Base-by-base conservation (phyloP, 2,329 filamentous ascomycete species). In the Cercospora sp. region DNA sequence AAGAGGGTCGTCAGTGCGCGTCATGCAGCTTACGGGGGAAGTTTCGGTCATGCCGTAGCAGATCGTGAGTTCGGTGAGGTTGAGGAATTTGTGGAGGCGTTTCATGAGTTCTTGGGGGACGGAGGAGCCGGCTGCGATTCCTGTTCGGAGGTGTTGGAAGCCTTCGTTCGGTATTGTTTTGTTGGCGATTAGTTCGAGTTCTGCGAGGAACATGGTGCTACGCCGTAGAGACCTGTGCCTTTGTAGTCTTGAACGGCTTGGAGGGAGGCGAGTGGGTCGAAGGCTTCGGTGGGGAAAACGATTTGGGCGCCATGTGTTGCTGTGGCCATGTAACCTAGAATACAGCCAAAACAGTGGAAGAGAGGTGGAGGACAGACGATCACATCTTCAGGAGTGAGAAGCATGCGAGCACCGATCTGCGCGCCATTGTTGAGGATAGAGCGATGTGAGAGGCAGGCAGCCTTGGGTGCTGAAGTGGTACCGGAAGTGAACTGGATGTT, bases 1-100 rank as follows among this genome's bases (percentile, higher is more conserved):
- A 2, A 92, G 82, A 0, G 92, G 89, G 76, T 97, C 93, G 18
- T 86, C 81, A 0, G 92, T 94, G 0, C 88, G 84, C 0, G 94
- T 97, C 93, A 97, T 97, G 71, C 87, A 88, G 58, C 77, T 80
- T 3, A 92, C 91, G 49, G 91, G 91, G 60, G 85, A 86, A 1
- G 94, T 97, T 81, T 97, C 94, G 1, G 94, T 97, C 93, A 97
- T 97, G 69, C 94, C 94, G 79, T 97, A 98, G 83, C 94, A 97
- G 71, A 97, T 97, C 0, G 94, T 94, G 24, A 98, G 81, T 66
- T 97, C 91, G 0, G 85, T 87, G 18, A 98, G 82, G 60, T 95
- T 95, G 8, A 98, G 83, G 1, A 83, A 85, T 26, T 85, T 85
- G 78, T 94, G 91, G 6, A 98, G 81, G 68, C 87, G 88, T 18